A percentile compares a stretch with the other conserved stretches of the same genome.
These are phyloP conservation scores for Crepidotus sp. DNA, from an alignment of 1,284 basidiomycete species.

Conservation along the genomic window DNA sequence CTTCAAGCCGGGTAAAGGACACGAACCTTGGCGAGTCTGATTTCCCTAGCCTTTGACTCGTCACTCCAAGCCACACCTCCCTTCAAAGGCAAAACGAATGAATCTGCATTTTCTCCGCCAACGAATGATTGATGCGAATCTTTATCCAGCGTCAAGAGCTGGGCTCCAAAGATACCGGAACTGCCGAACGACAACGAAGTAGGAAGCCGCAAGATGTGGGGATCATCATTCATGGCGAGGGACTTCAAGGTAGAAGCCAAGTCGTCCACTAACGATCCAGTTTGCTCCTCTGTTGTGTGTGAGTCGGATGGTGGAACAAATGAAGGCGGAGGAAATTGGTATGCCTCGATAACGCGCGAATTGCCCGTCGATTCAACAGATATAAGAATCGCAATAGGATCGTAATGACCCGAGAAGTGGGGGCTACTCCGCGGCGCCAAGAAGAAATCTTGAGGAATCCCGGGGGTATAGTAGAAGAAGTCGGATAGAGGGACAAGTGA, in stretches of 20 bases:
- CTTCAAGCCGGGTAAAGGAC: background rate
- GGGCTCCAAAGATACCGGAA: conserved; percentile 33
- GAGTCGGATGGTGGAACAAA: conserved; percentile 24
- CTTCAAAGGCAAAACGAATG: conserved; percentile 29
- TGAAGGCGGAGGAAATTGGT: conserved; percentile 48
- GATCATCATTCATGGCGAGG: conserved; percentile 34
- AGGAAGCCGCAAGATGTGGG: conserved; percentile 32
- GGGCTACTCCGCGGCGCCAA: conserved; percentile 67
- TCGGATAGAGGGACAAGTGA: conserved; percentile 51
- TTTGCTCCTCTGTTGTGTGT: conserved; percentile 16
- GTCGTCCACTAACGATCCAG: conserved; percentile 24
- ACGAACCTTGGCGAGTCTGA: conserved; percentile 43
- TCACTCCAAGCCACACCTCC: conserved; percentile 49
- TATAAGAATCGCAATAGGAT: conserved; percentile 60
- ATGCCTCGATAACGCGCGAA: conserved; percentile 39
- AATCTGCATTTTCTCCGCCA: conserved; percentile 19
- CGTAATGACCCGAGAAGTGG: conserved; percentile 61
- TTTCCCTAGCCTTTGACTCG: conserved; percentile 32
- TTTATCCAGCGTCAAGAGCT: conserved; percentile 36
- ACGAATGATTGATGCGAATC: conserved; percentile 35
- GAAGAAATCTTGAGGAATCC: conserved; percentile 71
- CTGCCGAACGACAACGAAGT: conserved; percentile 32
- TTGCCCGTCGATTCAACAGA: conserved; percentile 35
- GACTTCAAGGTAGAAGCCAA: conserved; percentile 36
- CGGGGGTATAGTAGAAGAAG: conserved; percentile 53